phyloP scores from a whole-genome alignment of 1,284 basidiomycete species.

The Polyporus tsugae region DNA sequence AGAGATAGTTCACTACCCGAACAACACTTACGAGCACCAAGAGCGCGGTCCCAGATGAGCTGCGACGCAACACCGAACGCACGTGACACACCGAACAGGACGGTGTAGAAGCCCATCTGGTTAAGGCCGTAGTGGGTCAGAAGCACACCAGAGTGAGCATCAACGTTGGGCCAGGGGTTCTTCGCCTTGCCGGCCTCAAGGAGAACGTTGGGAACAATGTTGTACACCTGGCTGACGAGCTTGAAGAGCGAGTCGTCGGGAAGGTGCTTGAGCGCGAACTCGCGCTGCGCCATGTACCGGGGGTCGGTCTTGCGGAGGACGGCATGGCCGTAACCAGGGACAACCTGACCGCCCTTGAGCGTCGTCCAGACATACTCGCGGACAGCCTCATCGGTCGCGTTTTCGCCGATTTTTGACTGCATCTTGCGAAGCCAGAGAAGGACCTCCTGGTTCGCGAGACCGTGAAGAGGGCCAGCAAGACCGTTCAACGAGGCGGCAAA shows the following conservation, averaged over 20 bases:
- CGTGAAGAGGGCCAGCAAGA: conserved; percentile 97
- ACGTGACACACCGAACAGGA: conserved; percentile 96
- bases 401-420: conserved; percentile 85
- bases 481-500: conserved; percentile 95
- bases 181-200: conserved; percentile 95
- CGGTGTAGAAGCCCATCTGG: conserved; percentile 95
- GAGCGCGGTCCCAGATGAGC: conserved; percentile 95
- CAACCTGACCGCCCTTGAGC: conserved; percentile 90
- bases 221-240: conserved; percentile 92
- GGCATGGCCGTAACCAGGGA: conserved; percentile 96
- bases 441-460: conserved; percentile 97
- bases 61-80: conserved; percentile 92
- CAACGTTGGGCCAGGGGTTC: conserved; percentile 95
- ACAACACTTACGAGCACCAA: conserved; percentile 81
- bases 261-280: conserved; percentile 92
- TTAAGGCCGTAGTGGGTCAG: conserved; percentile 90
- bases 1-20: not conserved
- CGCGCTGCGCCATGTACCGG: conserved; percentile 94
- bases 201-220: conserved; percentile 92
- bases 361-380: conserved; percentile 95
- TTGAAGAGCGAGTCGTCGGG: conserved; percentile 91
- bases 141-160: conserved; percentile 96
- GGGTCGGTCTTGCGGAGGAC: conserved; percentile 98
- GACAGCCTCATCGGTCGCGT: conserved; percentile 85
- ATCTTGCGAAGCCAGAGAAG: conserved; percentile 91